A percentile compares a stretch with the other conserved stretches of the same genome.
These are phyloP conservation scores for Aspergillus heteromorphus DNA, from an alignment of 495 filamentous ascomycete genomes.

Conservation along the genomic window DNA sequence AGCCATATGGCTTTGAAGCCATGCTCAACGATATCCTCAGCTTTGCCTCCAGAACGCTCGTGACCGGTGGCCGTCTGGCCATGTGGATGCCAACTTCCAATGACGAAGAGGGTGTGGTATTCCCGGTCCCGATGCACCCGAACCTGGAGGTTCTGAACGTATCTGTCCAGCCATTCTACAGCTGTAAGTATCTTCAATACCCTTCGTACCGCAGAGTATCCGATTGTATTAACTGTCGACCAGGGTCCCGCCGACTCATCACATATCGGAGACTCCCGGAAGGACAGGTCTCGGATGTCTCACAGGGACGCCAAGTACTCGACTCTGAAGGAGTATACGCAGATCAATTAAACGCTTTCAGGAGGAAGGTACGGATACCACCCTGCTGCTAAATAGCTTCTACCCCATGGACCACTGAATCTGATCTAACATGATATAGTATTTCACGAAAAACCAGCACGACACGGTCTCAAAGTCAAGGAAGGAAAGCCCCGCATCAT, in stretches of 20 bases:
- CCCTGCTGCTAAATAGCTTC: not conserved
- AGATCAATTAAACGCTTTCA: constrained; percentile 77
- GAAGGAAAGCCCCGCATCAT: not conserved
- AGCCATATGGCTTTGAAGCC: constrained; percentile 82
- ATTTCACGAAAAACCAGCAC: constrained; percentile 8
- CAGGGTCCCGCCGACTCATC: constrained; percentile 81
- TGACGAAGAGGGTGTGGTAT: constrained; percentile 65
- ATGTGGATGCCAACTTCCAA: constrained; percentile 98
- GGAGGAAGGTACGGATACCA: constrained; percentile 45
- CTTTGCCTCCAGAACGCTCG: constrained; percentile 72
- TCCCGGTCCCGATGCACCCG: constrained; percentile 72
- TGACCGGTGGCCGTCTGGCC: constrained; percentile 73
- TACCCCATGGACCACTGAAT: not conserved
- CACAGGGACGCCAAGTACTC: constrained; percentile 29
- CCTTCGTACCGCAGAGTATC: not conserved
- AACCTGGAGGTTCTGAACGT: constrained; percentile 69
- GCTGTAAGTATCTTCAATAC: constrained; percentile 53
- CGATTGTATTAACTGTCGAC: not conserved
- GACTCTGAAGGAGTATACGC: constrained; percentile 47
- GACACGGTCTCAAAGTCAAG: not conserved
- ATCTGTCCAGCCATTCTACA: constrained; percentile 81
- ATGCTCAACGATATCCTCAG: constrained; percentile 85
- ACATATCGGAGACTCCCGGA: constrained; percentile 73
- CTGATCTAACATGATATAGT: not conserved
- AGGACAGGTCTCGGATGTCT: constrained; percentile 45